Base-by-base conservation (phyloP, 1,284 basidiomycete species). In the Mycena citricolor region DNA sequence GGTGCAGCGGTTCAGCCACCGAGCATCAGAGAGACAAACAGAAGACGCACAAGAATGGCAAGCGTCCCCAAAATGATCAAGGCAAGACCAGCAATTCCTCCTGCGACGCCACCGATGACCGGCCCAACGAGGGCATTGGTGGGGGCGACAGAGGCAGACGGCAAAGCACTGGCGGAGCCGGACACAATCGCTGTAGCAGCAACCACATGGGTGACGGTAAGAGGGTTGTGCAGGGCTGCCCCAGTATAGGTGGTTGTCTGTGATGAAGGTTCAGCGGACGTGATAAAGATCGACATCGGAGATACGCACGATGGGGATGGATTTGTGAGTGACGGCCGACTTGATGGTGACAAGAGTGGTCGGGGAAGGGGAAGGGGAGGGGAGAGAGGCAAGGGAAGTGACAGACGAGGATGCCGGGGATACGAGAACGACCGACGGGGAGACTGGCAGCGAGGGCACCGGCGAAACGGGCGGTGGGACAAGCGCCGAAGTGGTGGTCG, bases 101-200 rank as follows among this genome's bases (percentile, higher is more conserved):
- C 81, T 13, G 67, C 69, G 16, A 83, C 63, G 40, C 76, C 80
- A 16, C 79, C 83, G 14, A 77, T 54, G 19, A 85, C 59, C 1
- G 70, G 52, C 20, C 46, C 52, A 28, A 52, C 47, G 24, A 52
- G 37, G 19, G 45, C 43, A 14, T 25, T 49, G 25, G 16, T 44
- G 10, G 49, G 35, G 14, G 12, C 20, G 2, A 42, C 36, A 8
- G 32, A 23, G 14, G 28, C 37, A 25, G 43, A 43, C 32, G 32
- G 42, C 31, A 45, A 44, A 12, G 34, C 19, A 12, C 34, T 12
- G n/a, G 42, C 25, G 11, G 32, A 36, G n/a, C n/a, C n/a, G 5
- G 43, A 35, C 17, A 29, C 21, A 4, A 23, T 6, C 3, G 37
- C 34, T 21, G 46, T 43, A 13, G 25, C 51, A 6, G 42, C 17